These are phyloP conservation scores for Paraleonurus japonicus DNA, from an alignment of 257 asterid genomes.

Conservation along the genomic window DNA sequence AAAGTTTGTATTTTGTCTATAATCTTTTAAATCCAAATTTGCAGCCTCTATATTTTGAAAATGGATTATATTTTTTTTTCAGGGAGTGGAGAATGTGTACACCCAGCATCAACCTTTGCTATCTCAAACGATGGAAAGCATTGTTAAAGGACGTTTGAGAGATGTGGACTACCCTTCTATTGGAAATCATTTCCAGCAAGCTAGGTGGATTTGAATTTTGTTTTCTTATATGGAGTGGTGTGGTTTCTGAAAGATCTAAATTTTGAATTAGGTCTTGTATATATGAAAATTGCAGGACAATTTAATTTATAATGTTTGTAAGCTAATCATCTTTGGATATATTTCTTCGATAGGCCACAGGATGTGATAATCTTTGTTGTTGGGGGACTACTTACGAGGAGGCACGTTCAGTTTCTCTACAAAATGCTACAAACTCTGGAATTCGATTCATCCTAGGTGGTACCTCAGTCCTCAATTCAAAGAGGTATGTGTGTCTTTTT, in stretches of 20 bases:
- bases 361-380: slow-evolving; percentile 86
- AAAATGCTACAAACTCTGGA: slow-evolving; percentile 80
- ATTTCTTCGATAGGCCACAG: slow-evolving; percentile 62
- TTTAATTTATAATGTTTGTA: slow-evolving; percentile 3
- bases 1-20: slow-evolving; percentile 61
- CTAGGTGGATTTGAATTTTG: slow-evolving; percentile 50
- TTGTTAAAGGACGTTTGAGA: slow-evolving; percentile 84
- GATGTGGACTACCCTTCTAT: slow-evolving; percentile 95
- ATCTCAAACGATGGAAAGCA: slow-evolving; percentile 92
- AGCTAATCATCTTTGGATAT: slow-evolving; percentile 10
- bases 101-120: slow-evolving; percentile 98
- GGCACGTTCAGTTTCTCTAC: slow-evolving; percentile 81
- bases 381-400: slow-evolving; percentile 97
- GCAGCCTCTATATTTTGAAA: slow-evolving; percentile 10
- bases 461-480: slow-evolving; percentile 79
- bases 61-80: slow-evolving; percentile 25
- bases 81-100: slow-evolving; percentile 98
- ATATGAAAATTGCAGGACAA: neutral
- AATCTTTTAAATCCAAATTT: slow-evolving; percentile 12
- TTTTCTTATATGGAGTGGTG: neutral
- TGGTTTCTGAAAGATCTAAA: slow-evolving; percentile 8
- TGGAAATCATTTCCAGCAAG: slow-evolving; percentile 93
- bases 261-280: neutral
- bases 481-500: slow-evolving; percentile 50
- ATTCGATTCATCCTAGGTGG: slow-evolving; percentile 95